Percentiles rank a stretch among this genome's conserved stretches.
phyloP scores from a whole-genome alignment of 768 basidiomycete genomes.

The Tephrocybe rancida region DNA sequence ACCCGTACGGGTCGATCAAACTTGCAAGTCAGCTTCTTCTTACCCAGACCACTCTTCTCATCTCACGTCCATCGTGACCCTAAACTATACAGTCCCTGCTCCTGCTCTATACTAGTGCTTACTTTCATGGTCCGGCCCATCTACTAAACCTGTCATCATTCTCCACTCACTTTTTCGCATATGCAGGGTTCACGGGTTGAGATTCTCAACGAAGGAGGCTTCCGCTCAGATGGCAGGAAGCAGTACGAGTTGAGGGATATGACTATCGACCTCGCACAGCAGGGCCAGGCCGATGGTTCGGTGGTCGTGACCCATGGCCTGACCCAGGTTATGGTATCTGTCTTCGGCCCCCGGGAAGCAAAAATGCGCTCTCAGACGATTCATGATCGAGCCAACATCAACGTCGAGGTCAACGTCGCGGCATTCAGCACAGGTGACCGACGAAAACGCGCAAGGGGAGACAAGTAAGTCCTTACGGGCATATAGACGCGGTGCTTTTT shows the following conservation, averaged over 20 bases:
- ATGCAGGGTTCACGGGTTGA: slow-evolving; percentile 59
- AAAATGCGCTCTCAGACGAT: slow-evolving; percentile 77
- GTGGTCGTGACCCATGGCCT: slow-evolving; percentile 86
- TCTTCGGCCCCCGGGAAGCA: slow-evolving; percentile 92
- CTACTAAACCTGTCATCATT: background rate
- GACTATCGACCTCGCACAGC: slow-evolving; percentile 73
- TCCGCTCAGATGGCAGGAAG: slow-evolving; percentile 90
- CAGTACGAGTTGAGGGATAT: slow-evolving; percentile 90
- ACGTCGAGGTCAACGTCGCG: slow-evolving; percentile 86
- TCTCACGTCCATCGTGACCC: slow-evolving; percentile 9
- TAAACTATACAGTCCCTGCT: background rate
- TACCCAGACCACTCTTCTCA: no score
- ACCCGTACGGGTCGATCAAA: slow-evolving; percentile 3
- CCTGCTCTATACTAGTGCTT: background rate
- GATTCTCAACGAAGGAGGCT: slow-evolving; percentile 82
- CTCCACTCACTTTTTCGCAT: slow-evolving; percentile 1
- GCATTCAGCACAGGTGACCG: slow-evolving; percentile 87
- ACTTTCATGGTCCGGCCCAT: slow-evolving; percentile 23
- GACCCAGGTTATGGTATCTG: slow-evolving; percentile 84
- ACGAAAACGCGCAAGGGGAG: slow-evolving; percentile 74
- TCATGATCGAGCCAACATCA: slow-evolving; percentile 87
- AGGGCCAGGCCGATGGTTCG: slow-evolving; percentile 83
- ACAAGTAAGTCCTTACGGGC: slow-evolving; percentile 68
- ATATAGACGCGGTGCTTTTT: background rate
- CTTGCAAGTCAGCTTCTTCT: background rate